These are phyloP conservation scores for Seminavis robusta DNA, from an alignment of 108 stramenopile genomes.

Conservation along the genomic window DNA sequence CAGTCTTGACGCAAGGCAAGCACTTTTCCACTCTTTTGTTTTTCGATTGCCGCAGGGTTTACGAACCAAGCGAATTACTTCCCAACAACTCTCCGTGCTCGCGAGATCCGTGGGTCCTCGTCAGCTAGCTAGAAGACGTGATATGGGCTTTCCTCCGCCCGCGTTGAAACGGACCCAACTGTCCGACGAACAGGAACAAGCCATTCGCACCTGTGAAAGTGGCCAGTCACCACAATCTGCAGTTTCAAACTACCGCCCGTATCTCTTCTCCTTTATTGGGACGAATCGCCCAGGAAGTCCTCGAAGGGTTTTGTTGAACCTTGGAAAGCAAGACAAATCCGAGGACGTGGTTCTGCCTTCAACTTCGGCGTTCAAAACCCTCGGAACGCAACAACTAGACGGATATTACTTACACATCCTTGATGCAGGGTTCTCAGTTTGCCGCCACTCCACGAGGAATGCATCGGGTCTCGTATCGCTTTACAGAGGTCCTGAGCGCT, in stretches of 20 bases:
- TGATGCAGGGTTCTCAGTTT: constrained; percentile 15
- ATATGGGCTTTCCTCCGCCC: constrained; percentile 17
- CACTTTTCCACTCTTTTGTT: neutral
- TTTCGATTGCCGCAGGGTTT: constrained; percentile 1
- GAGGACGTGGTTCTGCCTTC: too few relatives aligned
- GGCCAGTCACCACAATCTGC: too few relatives aligned
- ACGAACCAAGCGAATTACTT: neutral
- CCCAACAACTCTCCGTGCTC: too few relatives aligned
- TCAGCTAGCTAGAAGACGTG: neutral
- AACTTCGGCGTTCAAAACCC: too few relatives aligned
- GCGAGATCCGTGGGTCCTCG: neutral
- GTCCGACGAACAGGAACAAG: neutral
- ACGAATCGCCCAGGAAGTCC: too few relatives aligned
- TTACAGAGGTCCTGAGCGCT: constrained; percentile 27
- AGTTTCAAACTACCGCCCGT: too few relatives aligned
- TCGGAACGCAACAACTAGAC: neutral
- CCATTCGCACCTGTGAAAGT: neutral
- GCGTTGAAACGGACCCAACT: neutral
- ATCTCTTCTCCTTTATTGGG: neutral
- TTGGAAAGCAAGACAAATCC: too few relatives aligned
- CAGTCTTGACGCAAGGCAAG: neutral
- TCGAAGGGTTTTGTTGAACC: too few relatives aligned
- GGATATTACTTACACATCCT: neutral
- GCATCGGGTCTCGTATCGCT: constrained; percentile 35
- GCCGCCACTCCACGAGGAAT: constrained; percentile 30